Base-by-base conservation (phyloP, 2,329 filamentous ascomycete species). In the Orbilia oligospora region DNA sequence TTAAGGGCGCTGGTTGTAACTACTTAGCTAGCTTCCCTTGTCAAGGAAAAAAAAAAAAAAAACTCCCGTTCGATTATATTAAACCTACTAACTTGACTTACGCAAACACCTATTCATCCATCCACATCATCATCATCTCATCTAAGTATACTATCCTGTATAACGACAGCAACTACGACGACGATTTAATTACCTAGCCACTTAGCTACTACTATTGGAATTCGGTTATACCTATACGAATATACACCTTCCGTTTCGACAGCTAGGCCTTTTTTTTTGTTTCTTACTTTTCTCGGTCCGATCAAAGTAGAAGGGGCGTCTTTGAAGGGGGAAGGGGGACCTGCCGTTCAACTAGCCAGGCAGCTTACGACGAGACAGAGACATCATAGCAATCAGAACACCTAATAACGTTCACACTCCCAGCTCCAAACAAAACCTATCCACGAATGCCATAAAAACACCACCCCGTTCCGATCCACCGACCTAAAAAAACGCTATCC, bases 191-290 rank as follows among this genome's bases (percentile, higher is more conserved):
- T n/a, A n/a, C n/a, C 30, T 22, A 22, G 12, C 2, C 3, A 49
- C 8, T 12, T 6, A 49, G 9, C 46, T 22, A 49, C 38, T 14
- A 14, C 12, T n/a, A 16, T 41, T n/a, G 38, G 14, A 16, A 16
- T 16, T 16, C 12, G 3, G 12, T 41, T 5, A 14, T 14, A 14
- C n/a, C n/a, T 51, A 51, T 22, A 30, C 27, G 27, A 3, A 18
- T 18, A n/a, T 9, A 55, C 16, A 36, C 53, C 53, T 58, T 38
- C 53, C 33, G 27, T 58, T 58, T 58, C 53, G 53, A 58, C 30
- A 36, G 27, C 27, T 18, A 9, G 27, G 49, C 9, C 0, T 16
- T 36, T 22, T 58, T 38, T 38, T 58, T 41, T 41, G 12, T 38
- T 38, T 38, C 36, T 2, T n/a, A n/a, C n/a, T n/a, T n/a, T n/a